These are phyloP conservation scores for Somion occarium DNA, from an alignment of 1,284 basidiomycete species.

Conservation along the genomic window DNA sequence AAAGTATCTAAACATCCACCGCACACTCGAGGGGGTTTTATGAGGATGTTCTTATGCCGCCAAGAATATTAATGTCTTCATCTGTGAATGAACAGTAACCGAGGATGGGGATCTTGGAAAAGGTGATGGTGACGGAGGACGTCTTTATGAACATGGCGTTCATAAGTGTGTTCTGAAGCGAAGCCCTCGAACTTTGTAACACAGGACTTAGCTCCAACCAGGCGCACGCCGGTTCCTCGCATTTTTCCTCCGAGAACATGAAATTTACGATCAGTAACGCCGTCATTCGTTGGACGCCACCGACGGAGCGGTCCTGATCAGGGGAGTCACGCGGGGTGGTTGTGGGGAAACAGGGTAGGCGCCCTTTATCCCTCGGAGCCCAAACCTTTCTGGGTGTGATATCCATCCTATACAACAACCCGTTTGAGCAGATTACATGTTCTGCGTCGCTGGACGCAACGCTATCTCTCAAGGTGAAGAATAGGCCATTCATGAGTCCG, in stretches of 20 bases:
- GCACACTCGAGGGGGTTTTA: not conserved
- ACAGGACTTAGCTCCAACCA: slow-evolving; percentile 1
- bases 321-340: not conserved
- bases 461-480: too few relatives aligned
- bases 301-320: not conserved
- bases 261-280: not conserved
- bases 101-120: too few relatives aligned
- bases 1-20: not conserved
- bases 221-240: not conserved
- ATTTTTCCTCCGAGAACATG: not conserved
- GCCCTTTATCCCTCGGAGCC: not conserved
- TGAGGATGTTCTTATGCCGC: not conserved
- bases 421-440: too few relatives aligned
- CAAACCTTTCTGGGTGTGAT: too few relatives aligned
- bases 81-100: not conserved
- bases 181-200: not conserved
- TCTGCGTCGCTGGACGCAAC: too few relatives aligned
- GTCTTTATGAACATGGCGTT: not conserved
- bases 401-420: too few relatives aligned
- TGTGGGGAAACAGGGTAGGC: not conserved
- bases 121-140: not conserved
- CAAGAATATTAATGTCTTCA: not conserved
- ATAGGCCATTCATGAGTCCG: too few relatives aligned
- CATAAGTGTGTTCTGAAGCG: not conserved
- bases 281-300: slow-evolving; percentile 1